Conservation (phyloP, 306 rosid species). For the Cucurbita maxima region DNA sequence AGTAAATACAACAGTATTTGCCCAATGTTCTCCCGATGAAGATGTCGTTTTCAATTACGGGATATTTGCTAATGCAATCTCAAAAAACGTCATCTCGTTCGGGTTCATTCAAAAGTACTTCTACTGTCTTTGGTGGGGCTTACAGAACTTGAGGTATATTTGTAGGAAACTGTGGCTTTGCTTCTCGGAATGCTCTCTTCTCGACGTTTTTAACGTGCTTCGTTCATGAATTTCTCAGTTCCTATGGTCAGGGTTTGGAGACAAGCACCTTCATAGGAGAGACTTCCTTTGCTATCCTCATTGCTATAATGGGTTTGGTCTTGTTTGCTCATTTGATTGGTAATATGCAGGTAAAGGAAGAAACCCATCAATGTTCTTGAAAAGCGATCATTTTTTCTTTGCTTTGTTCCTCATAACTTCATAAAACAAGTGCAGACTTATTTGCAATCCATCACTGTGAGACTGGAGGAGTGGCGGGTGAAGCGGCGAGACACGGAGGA, state of each 20-base stretch:
- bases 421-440: slow-evolving; percentile 42
- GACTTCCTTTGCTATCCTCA: slow-evolving; percentile 68
- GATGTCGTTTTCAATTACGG: slow-evolving; percentile 41
- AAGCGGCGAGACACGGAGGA: slow-evolving; percentile 83
- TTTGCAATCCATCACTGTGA: slow-evolving; percentile 79
- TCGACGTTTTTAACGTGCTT: not conserved
- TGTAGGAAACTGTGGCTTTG: not conserved
- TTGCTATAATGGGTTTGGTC: slow-evolving; percentile 69
- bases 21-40: slow-evolving; percentile 48
- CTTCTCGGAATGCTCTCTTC: not conserved
- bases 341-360: slow-evolving; percentile 70
- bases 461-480: slow-evolving; percentile 93
- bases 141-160: slow-evolving; percentile 82
- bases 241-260: slow-evolving; percentile 56
- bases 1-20: slow-evolving; percentile 40
- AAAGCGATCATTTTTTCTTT: not conserved
- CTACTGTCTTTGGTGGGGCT: slow-evolving; percentile 92
- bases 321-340: slow-evolving; percentile 89
- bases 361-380: no score
- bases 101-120: slow-evolving; percentile 56
- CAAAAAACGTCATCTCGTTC: slow-evolving; percentile 37
- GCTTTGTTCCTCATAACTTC: not conserved
- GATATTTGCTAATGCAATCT: slow-evolving; percentile 41
- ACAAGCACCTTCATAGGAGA: slow-evolving; percentile 67
- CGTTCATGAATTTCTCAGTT: slow-evolving; percentile 28